Evolutionary conservation across 148 eudicot species (phyloP).

Genomic region (Rhododendron griersonianum): DNA sequence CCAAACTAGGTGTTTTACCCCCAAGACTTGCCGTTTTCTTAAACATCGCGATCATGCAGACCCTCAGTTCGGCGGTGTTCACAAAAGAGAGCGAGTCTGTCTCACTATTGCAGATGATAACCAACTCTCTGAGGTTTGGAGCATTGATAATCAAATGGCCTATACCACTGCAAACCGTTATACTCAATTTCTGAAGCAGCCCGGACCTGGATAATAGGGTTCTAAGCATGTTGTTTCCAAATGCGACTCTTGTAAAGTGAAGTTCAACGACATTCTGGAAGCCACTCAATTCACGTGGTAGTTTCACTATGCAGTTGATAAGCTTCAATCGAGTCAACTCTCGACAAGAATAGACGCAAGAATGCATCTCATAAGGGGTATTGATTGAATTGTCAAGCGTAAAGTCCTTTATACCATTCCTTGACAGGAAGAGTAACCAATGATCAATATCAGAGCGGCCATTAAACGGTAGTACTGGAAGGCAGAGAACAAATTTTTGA

Average conservation of each 20-base stretch:
- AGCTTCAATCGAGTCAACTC: background rate
- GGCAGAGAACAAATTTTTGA: background rate
- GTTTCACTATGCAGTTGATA: background rate
- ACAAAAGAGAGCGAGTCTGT: background rate
- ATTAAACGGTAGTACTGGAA: background rate
- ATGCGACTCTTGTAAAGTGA: background rate
- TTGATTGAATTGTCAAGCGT: background rate
- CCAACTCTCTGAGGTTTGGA: background rate
- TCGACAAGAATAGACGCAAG: conserved; percentile 3
- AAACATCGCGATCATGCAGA: background rate
- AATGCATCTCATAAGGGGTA: background rate
- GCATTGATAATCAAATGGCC: background rate
- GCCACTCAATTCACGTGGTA: background rate
- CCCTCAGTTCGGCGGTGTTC: background rate
- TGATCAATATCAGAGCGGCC: background rate
- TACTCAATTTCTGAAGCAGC: background rate
- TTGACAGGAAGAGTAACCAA: background rate
- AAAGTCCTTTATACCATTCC: conserved; percentile 3
- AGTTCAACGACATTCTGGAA: background rate
- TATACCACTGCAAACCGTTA: background rate
- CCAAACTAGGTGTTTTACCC: background rate
- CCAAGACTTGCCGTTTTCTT: background rate
- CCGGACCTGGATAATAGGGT: background rate
- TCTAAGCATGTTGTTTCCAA: background rate
- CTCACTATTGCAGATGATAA: background rate